Percentiles rank a stretch among this genome's conserved stretches.
These are phyloP conservation scores for Boletus pseudo-olivaceus DNA, from an alignment of 768 basidiomycete genomes.

Conservation along the genomic window DNA sequence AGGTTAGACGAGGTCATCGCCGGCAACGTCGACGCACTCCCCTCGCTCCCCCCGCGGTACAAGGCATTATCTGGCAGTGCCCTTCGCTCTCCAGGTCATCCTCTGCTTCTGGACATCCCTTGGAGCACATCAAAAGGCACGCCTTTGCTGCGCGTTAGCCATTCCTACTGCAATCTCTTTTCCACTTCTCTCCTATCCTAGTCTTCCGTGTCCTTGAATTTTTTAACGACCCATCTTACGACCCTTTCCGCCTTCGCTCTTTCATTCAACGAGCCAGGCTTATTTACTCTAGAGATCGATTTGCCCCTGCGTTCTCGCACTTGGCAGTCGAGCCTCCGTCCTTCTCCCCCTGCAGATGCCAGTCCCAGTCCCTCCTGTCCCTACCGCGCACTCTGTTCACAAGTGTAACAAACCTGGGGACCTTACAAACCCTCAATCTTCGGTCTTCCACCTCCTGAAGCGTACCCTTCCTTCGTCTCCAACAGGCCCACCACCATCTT, in stretches of 20 bases:
- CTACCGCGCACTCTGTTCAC: constrained; percentile 60
- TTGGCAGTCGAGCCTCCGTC: constrained; percentile 40
- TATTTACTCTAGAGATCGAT: constrained; percentile 41
- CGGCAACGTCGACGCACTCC: constrained; percentile 17
- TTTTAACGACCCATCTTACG: constrained; percentile 73
- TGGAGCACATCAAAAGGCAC: constrained; percentile 68
- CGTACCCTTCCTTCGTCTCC: constrained; percentile 59
- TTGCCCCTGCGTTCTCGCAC: constrained; percentile 43
- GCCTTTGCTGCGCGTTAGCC: constrained; percentile 94
- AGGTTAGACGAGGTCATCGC: constrained; percentile 31
- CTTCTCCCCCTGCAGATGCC: constrained; percentile 67
- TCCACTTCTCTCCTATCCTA: constrained; percentile 30
- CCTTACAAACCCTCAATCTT: constrained; percentile 34
- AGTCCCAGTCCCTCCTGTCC: constrained; percentile 72
- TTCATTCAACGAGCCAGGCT: constrained; percentile 37
- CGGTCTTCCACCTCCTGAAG: constrained; percentile 52
- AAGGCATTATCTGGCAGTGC: constrained; percentile 16
- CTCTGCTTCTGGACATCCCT: constrained; percentile 25
- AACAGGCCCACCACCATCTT: constrained; percentile 58
- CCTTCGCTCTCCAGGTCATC: constrained; percentile 20
- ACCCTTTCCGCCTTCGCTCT: constrained; percentile 40
- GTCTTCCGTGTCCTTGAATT: constrained; percentile 20
- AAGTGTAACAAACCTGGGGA: constrained; percentile 52
- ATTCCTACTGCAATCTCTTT: constrained; percentile 32
- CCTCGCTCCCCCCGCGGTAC: constrained; percentile 12